Evolutionary conservation across 169 alveolate genomes (phyloP).

Genomic region (Plasmodium gonderi): DNA sequence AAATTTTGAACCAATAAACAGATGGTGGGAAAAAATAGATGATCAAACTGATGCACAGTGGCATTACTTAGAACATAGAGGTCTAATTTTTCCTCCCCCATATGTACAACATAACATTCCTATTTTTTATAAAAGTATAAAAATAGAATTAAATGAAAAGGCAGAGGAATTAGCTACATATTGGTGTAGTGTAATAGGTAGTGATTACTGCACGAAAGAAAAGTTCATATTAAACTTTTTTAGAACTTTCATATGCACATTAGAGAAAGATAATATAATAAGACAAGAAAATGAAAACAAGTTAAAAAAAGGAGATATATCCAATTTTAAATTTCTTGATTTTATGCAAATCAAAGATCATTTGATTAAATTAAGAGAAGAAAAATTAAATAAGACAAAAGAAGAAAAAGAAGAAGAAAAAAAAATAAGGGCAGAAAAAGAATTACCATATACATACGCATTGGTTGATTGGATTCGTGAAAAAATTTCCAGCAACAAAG

Average conservation of each 20-base stretch:
- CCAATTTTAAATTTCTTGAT: constrained; percentile 89
- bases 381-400: constrained; percentile 84
- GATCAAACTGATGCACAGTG: constrained; percentile 84
- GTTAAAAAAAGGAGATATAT: constrained; percentile 73
- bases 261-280: constrained; percentile 83
- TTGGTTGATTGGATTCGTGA: constrained; percentile 90
- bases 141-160: constrained; percentile 91
- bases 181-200: constrained; percentile 94
- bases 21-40: constrained; percentile 90
- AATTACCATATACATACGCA: constrained; percentile 86
- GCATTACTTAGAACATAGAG: constrained; percentile 92
- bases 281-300: constrained; percentile 79
- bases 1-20: constrained; percentile 86
- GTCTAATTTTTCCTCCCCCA: constrained; percentile 92
- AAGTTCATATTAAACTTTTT: constrained; percentile 93
- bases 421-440: constrained; percentile 85
- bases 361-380: constrained; percentile 85
- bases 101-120: constrained; percentile 90
- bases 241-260: constrained; percentile 84
- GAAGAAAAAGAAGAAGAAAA: constrained; percentile 89
- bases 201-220: constrained; percentile 94
- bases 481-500: constrained; percentile 93
- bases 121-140: constrained; percentile 90
- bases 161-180: constrained; percentile 98
- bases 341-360: constrained; percentile 91